Evolutionary conservation across 495 filamentous ascomycete genomes (phyloP).

Genomic region (Aspergillus cristatus): DNA sequence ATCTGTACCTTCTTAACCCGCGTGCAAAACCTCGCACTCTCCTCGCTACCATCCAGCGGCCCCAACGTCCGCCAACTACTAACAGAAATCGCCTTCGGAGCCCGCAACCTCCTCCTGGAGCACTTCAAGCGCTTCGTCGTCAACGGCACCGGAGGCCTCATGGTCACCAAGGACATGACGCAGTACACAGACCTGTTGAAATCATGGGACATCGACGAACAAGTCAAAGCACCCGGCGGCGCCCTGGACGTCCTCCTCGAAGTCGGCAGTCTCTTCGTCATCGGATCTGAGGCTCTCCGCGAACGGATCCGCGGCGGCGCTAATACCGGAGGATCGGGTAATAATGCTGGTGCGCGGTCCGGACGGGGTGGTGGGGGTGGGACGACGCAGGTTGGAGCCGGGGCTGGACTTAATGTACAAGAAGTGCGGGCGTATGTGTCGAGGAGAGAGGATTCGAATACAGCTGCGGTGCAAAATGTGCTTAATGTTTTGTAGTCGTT

Average conservation of each 20-base stretch:
- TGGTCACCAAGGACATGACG: constrained; percentile 92
- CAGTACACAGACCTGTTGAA: constrained; percentile 78
- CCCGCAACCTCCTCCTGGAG: constrained; percentile 69
- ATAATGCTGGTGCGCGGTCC: constrained; percentile 9
- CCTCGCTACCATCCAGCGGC: constrained; percentile 61
- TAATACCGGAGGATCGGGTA: constrained; percentile 13
- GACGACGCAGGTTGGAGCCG: constrained; percentile 16
- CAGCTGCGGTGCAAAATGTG: constrained; percentile 70
- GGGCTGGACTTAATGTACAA: constrained; percentile 48
- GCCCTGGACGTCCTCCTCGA: constrained; percentile 79
- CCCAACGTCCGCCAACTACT: constrained; percentile 68
- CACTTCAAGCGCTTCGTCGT: constrained; percentile 93
- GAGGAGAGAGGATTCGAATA: constrained; percentile 72
- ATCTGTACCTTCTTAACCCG: constrained; percentile 69
- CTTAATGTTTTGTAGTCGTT: constrained; percentile 45
- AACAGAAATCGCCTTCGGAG: constrained; percentile 74
- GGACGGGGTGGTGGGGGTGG: constrained; percentile 14
- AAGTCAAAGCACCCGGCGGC: constrained; percentile 42
- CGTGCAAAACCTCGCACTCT: constrained; percentile 47
- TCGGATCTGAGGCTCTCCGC: constrained; percentile 77
- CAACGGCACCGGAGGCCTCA: constrained; percentile 82
- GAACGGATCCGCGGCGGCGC: constrained; percentile 58
- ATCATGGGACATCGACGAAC: constrained; percentile 69
- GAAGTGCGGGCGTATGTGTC: constrained; percentile 80
- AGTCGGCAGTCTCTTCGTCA: constrained; percentile 94